Conservation (phyloP, 164 flowering plant genomes). For the Kalanchoe fedtschenkoi region DNA sequence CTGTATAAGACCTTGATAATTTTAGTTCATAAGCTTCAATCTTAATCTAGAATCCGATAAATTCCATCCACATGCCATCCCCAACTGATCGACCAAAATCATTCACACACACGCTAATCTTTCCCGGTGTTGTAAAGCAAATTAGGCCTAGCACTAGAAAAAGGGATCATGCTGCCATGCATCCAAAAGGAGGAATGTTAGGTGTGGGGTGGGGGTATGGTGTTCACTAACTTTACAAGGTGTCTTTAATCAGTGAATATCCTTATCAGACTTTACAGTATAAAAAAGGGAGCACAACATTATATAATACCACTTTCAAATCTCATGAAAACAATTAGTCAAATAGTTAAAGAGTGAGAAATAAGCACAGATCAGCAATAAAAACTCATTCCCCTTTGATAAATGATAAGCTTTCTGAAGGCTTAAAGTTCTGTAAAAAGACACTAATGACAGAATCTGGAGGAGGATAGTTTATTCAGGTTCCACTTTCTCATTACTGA, state of each 20-base stretch:
- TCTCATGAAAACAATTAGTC: not conserved
- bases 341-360: slow-evolving; percentile 1
- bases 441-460: not conserved
- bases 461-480: not conserved
- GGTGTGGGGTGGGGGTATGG: not conserved
- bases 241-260: slow-evolving; percentile 1
- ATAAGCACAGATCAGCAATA: not conserved
- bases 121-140: slow-evolving; percentile 4
- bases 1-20: not conserved
- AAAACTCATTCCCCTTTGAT: not conserved
- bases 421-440: not conserved
- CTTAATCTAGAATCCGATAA: not conserved
- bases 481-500: not conserved
- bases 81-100: slow-evolving; percentile 1
- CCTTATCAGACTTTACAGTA: not conserved
- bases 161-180: not conserved
- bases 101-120: not conserved
- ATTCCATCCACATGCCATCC: not conserved
- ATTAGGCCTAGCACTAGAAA: not conserved
- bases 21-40: not conserved
- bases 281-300: not conserved
- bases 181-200: slow-evolving; percentile 4
- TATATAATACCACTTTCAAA: not conserved
- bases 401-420: not conserved
- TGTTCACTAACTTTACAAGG: not conserved